Conservation (phyloP, 768 basidiomycete species). For the Suillus clintonianus region DNA sequence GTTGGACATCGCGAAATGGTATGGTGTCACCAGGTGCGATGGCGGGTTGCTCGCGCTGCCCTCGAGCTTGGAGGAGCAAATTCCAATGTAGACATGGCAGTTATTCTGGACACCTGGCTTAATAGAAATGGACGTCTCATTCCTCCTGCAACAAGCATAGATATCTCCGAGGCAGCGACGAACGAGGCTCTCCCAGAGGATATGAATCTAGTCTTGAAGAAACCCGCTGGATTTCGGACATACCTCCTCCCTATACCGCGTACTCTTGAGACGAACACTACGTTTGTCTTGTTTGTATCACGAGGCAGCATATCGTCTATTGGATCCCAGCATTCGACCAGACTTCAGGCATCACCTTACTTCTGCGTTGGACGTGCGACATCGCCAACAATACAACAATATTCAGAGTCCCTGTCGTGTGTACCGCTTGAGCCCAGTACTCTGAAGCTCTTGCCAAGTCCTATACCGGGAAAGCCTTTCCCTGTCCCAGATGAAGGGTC, state of each 20-base stretch:
- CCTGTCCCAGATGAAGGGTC: conserved; percentile 68
- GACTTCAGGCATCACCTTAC: conserved; percentile 50
- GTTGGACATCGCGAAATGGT: conserved; percentile 97
- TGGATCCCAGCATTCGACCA: conserved; percentile 47
- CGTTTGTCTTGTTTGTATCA: conserved; percentile 60
- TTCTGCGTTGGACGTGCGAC: conserved; percentile 38
- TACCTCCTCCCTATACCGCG: conserved; percentile 50
- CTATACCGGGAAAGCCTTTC: conserved; percentile 53
- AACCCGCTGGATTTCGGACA: conserved; percentile 43
- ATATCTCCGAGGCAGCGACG: conserved; percentile 13
- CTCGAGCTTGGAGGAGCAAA: conserved; percentile 58
- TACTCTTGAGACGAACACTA: conserved; percentile 15
- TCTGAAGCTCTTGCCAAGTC: conserved; percentile 66
- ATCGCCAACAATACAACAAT: conserved; percentile 3
- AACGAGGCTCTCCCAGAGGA: conserved; percentile 41
- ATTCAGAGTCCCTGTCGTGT: conserved; percentile 34
- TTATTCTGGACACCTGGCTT: conserved; percentile 66
- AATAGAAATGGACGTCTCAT: conserved; percentile 53
- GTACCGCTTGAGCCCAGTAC: conserved; percentile 42
- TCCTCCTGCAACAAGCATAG: conserved; percentile 30
- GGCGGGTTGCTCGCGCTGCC: conserved; percentile 79
- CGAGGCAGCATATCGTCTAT: conserved; percentile 55
- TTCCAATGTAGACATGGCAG: conserved; percentile 28
- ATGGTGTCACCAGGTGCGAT: conserved; percentile 98
- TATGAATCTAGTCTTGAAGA: conserved; percentile 42